These are phyloP conservation scores for Porogramme epimiltina DNA, from an alignment of 1,284 basidiomycete genomes.

Conservation along the genomic window DNA sequence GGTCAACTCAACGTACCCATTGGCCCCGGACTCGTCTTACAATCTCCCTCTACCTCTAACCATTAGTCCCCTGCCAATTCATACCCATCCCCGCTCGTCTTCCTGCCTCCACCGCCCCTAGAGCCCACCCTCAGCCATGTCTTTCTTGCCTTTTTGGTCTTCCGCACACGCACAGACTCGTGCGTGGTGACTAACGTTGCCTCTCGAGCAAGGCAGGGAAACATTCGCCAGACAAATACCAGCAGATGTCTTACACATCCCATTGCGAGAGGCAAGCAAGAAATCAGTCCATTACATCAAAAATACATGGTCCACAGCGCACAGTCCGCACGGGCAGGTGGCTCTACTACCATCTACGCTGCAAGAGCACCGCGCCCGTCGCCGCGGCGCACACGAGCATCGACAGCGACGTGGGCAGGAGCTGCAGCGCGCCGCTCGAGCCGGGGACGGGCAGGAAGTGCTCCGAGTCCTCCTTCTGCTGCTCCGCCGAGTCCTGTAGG, in stretches of 20 bases:
- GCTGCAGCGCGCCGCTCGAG: conserved; percentile 28
- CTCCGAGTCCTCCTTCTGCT: conserved; percentile 51
- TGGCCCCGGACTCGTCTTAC: no score
- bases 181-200: conserved; percentile 79
- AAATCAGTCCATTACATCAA: no score
- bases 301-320: no score
- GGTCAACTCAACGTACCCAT: no score
- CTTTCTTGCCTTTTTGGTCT: conserved; percentile 61
- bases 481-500: conserved; percentile 51
- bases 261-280: no score
- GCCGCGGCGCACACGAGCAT: conserved; percentile 6
- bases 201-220: no score
- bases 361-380: conserved; percentile 5
- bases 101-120: no score
- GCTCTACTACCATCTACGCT: conserved; percentile 5
- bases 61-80: conserved; percentile 7
- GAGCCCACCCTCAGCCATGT: no score
- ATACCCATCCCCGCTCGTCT: conserved; percentile 27
- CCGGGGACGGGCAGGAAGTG: conserved; percentile 71
- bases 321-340: not conserved
- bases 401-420: conserved; percentile 3
- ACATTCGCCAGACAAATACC: no score
- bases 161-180: conserved; percentile 68
- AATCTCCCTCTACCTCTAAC: not conserved
- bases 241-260: no score